Conservation (phyloP, 176 grass and related monocot genomes). For the Tillandsia leiboldiana region DNA sequence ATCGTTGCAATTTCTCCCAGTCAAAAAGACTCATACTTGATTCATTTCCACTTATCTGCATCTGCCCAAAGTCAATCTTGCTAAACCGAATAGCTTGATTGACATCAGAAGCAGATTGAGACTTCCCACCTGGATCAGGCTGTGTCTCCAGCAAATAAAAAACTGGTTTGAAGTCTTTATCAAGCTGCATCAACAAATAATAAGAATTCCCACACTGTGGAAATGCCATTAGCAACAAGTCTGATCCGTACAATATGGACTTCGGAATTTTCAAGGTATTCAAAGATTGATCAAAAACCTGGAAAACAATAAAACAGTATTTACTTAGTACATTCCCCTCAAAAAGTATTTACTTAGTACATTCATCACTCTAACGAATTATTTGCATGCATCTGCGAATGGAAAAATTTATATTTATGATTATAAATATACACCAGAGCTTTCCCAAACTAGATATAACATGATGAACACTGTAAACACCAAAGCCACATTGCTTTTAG, state of each 20-base stretch:
- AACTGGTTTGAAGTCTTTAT: slow-evolving; percentile 75
- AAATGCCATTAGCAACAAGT: slow-evolving; percentile 72
- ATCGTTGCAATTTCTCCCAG: slow-evolving; percentile 43
- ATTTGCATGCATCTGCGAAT: no score
- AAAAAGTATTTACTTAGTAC: no score
- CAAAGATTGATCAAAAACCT: slow-evolving; percentile 72
- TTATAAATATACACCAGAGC: no score
- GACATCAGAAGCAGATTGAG: slow-evolving; percentile 42
- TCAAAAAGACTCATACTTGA: slow-evolving; percentile 40
- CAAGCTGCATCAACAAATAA: slow-evolving; percentile 91
- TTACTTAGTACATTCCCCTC: no score
- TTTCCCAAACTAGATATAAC: no score
- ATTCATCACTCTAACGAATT: no score
- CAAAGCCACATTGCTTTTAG: no score
- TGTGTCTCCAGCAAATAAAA: slow-evolving; percentile 81
- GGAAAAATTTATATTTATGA: no score
- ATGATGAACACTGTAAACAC: no score
- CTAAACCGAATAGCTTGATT: slow-evolving; percentile 46
- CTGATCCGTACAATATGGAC: slow-evolving; percentile 53
- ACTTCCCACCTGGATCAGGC: slow-evolving; percentile 34
- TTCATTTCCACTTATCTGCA: slow-evolving; percentile 60
- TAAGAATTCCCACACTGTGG: slow-evolving; percentile 84
- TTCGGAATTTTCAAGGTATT: slow-evolving; percentile 65
- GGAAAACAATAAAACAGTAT: slow-evolving; percentile 26
- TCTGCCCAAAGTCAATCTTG: slow-evolving; percentile 66